Percentiles rank a stretch among this genome's conserved stretches.
Conservation (phyloP, 805 yeast species). For the Kazachstania taianensis region DNA sequence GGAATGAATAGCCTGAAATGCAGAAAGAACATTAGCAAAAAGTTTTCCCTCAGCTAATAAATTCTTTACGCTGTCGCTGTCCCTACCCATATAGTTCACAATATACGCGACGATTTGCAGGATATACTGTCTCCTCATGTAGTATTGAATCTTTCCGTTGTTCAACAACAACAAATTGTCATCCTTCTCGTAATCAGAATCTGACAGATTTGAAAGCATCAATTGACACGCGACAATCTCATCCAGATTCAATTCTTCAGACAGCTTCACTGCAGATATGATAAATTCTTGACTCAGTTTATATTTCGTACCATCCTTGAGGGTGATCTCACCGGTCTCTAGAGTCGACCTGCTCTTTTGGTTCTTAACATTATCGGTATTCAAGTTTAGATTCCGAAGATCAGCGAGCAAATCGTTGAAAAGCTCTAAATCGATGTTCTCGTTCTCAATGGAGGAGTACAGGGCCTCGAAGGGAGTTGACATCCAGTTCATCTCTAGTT, state of each 20-base stretch:
- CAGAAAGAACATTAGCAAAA: slow-evolving; percentile 37
- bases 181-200: slow-evolving; percentile 7
- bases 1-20: slow-evolving; percentile 50
- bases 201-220: slow-evolving; percentile 33
- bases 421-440: slow-evolving; percentile 16
- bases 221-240: slow-evolving; percentile 69
- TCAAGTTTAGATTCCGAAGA: slow-evolving; percentile 33
- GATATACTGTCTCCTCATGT: slow-evolving; percentile 61
- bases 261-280: slow-evolving; percentile 42
- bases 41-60: slow-evolving; percentile 19
- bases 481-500: slow-evolving; percentile 19
- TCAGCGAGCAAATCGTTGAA: slow-evolving; percentile 35
- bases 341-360: slow-evolving; percentile 38
- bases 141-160: slow-evolving; percentile 58
- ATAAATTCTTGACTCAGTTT: slow-evolving; percentile 59
- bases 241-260: slow-evolving; percentile 65
- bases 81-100: slow-evolving; percentile 17
- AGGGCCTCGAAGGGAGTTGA: slow-evolving; percentile 32
- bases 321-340: slow-evolving; percentile 36
- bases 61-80: slow-evolving; percentile 10
- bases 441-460: slow-evolving; percentile 37
- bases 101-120: slow-evolving; percentile 49
- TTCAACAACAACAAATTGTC: slow-evolving; percentile 33
- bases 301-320: slow-evolving; percentile 41
- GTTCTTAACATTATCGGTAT: slow-evolving; percentile 33